Percentiles rank a stretch among this genome's conserved stretches.
phyloP scores from a whole-genome alignment of 306 rosid genomes.

The Lagenaria siceraria region DNA sequence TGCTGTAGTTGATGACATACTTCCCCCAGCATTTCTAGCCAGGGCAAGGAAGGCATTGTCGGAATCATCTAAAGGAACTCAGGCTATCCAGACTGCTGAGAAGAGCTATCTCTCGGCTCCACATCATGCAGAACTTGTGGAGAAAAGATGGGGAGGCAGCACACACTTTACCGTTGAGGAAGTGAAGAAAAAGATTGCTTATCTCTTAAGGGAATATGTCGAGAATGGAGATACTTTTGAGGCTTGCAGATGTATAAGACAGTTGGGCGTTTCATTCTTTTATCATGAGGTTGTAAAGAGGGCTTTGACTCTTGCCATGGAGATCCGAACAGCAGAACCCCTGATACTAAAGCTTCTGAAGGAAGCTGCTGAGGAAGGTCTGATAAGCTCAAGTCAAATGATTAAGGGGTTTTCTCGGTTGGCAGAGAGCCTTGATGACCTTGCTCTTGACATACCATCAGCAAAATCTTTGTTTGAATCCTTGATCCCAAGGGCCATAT shows the following conservation, averaged over 20 bases:
- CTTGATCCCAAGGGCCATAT: constrained; percentile 60
- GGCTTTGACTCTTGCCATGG: constrained; percentile 86
- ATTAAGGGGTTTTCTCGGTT: constrained; percentile 82
- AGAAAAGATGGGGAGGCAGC: constrained; percentile 97
- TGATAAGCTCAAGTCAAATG: constrained; percentile 95
- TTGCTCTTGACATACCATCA: constrained; percentile 89
- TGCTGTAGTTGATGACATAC: constrained; percentile 95
- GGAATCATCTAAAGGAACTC: constrained; percentile 81
- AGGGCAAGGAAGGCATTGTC: constrained; percentile 82
- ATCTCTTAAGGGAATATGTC: constrained; percentile 66
- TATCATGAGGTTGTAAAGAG: constrained; percentile 99
- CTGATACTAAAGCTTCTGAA: constrained; percentile 54
- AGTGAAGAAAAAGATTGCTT: constrained; percentile 81
- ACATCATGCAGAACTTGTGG: constrained; percentile 97
- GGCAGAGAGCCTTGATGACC: constrained; percentile 92
- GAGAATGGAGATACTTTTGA: constrained; percentile 72
- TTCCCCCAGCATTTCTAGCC: constrained; percentile 84
- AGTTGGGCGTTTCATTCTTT: constrained; percentile 85
- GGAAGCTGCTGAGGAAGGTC: constrained; percentile 96
- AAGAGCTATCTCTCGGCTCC: constrained; percentile 98
- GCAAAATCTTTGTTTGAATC: constrained; percentile 58
- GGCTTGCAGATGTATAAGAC: constrained; percentile 91
- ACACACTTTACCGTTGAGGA: constrained; percentile 93
- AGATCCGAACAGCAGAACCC: constrained; percentile 54
- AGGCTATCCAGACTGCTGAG: constrained; percentile 69